Percentiles rank a stretch among this genome's conserved stretches.
phyloP scores from a whole-genome alignment of 306 rosid species.

The Calophaca sinica region DNA sequence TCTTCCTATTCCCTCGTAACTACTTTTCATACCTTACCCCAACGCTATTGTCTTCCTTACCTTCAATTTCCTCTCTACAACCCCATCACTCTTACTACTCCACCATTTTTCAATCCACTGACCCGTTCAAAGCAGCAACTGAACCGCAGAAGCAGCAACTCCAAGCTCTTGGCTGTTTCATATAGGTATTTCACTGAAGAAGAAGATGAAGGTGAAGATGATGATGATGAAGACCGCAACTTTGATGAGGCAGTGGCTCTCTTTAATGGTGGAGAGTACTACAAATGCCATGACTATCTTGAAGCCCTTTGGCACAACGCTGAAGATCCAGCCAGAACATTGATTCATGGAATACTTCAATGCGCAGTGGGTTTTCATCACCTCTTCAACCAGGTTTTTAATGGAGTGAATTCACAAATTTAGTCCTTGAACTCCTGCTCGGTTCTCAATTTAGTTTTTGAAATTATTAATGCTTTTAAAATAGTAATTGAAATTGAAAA shows the following conservation, averaged over 20 bases:
- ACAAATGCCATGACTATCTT: constrained; percentile 84
- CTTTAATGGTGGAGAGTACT: constrained; percentile 72
- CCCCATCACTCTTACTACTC: constrained; percentile 36
- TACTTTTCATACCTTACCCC: constrained; percentile 45
- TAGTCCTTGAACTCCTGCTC: too few relatives aligned
- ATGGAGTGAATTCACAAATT: too few relatives aligned
- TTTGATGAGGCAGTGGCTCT: constrained; percentile 78
- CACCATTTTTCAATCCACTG: constrained; percentile 37
- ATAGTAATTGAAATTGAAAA: too few relatives aligned
- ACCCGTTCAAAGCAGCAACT: constrained; percentile 25
- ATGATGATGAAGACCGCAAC: constrained; percentile 44
- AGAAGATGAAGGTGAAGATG: constrained; percentile 43
- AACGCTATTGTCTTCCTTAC: constrained; percentile 12
- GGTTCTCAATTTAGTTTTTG: too few relatives aligned
- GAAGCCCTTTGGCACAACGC: constrained; percentile 81
- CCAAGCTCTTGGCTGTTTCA: constrained; percentile 42
- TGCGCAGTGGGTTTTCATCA: constrained; percentile 94
- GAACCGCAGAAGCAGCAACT: constrained; percentile 29
- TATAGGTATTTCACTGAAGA: constrained; percentile 48
- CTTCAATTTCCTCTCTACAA: constrained; percentile 37
- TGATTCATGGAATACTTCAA: constrained; percentile 86
- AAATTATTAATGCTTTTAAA: too few relatives aligned
- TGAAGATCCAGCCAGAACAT: constrained; percentile 83
- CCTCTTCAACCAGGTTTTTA: constrained; percentile 76
- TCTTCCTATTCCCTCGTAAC: constrained; percentile 30